Evolutionary conservation across 2,329 filamentous ascomycete genomes (phyloP).

Genomic region (Exophiala aquamarina): DNA sequence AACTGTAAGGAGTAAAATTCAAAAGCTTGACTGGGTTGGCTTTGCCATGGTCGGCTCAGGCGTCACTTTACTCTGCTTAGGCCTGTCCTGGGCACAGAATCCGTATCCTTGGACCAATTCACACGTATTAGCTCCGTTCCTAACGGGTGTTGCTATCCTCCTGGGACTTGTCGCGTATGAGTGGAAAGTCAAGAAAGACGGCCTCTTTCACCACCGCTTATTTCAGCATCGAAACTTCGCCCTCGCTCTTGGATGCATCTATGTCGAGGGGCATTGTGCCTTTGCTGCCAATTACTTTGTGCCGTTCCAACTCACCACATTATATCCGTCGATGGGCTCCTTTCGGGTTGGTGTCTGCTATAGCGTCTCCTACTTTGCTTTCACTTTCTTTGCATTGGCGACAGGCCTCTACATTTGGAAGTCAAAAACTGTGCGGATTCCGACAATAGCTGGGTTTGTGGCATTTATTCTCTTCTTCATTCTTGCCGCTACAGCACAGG

Average conservation of each 20-base stretch:
- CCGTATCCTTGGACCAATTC: not conserved
- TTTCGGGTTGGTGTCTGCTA: not conserved
- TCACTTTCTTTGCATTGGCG: not conserved
- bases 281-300: constrained; percentile 3
- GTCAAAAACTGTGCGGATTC: not conserved
- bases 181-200: constrained; percentile 2
- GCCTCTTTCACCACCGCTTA: constrained; percentile 1
- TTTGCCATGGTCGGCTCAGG: not conserved
- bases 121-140: not conserved
- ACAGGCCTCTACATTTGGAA: not conserved
- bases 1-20: not conserved
- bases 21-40: not conserved
- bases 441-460: not conserved
- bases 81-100: not conserved
- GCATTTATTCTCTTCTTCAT: not conserved
- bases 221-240: constrained; percentile 2
- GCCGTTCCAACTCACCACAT: not conserved
- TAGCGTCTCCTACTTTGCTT: constrained; percentile 1
- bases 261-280: not conserved
- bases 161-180: not conserved
- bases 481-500: not conserved
- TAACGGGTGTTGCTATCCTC: not conserved
- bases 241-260: constrained; percentile 2
- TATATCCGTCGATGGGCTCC: not conserved
- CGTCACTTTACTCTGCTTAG: not conserved